These are phyloP conservation scores for Dissoconium aciculare DNA, from an alignment of 2,329 filamentous ascomycete genomes.

Conservation along the genomic window DNA sequence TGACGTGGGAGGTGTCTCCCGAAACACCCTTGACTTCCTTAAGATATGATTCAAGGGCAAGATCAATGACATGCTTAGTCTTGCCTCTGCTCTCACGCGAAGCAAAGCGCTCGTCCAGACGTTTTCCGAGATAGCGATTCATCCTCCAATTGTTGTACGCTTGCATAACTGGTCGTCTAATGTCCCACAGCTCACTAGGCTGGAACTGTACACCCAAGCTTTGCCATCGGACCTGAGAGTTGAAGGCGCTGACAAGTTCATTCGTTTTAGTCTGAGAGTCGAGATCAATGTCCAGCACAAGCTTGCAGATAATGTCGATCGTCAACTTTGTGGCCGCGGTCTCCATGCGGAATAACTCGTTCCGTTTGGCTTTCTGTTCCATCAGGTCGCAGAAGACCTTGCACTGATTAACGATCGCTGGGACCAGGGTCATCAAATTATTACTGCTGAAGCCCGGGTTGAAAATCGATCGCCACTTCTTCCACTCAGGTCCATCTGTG, in stretches of 20 bases:
- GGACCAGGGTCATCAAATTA: conserved; percentile 28
- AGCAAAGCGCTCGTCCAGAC: conserved; percentile 26
- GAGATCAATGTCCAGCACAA: conserved; percentile 26
- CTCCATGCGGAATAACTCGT: conserved; percentile 28
- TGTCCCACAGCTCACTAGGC: conserved; percentile 25
- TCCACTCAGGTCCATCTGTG: conserved; percentile 28
- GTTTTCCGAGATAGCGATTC: conserved; percentile 21
- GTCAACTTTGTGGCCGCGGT: conserved; percentile 27
- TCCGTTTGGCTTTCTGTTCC: conserved; percentile 21
- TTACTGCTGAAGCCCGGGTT: conserved; percentile 28
- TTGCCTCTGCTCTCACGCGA: conserved; percentile 20
- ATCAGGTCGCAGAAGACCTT: conserved; percentile 24
- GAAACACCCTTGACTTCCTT: conserved; percentile 23
- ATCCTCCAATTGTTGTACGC: conserved; percentile 25
- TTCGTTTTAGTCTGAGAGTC: conserved; percentile 23
- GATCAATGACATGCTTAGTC: conserved; percentile 24
- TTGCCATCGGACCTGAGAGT: conserved; percentile 24
- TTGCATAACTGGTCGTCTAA: conserved; percentile 22
- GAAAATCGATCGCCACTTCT: conserved; percentile 31
- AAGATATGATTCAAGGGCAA: conserved; percentile 24
- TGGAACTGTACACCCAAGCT: conserved; percentile 22
- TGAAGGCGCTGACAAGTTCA: conserved; percentile 25
- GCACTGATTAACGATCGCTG: conserved; percentile 25
- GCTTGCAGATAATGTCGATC: conserved; percentile 30
- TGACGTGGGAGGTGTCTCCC: conserved; percentile 13